Conservation (phyloP, 78 protist species). For the Chrysochromulina parva region DNA sequence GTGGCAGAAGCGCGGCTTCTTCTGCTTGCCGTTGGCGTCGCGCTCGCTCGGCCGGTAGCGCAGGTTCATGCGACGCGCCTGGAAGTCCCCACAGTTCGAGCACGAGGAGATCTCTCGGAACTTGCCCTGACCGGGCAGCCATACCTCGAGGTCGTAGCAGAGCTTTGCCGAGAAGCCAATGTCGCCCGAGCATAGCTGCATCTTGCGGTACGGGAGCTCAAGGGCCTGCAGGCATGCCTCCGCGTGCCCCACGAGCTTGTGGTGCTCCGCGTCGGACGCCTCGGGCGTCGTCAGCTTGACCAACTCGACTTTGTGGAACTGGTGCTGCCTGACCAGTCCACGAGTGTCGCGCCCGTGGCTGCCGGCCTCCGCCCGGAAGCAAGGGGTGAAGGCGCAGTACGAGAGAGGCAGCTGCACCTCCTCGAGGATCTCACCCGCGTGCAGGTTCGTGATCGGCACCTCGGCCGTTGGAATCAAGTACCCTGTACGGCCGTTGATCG, state of each 20-base stretch:
- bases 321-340: constrained; percentile 50
- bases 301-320: constrained; percentile 37
- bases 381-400: constrained; percentile 40
- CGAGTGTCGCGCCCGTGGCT: constrained; percentile 43
- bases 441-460: constrained; percentile 25
- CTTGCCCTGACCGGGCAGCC: constrained; percentile 20
- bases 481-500: background rate
- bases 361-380: constrained; percentile 62
- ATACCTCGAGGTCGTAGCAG: background rate
- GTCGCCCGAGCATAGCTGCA: constrained; percentile 45
- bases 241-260: constrained; percentile 25
- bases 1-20: constrained; percentile 2
- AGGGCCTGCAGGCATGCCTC: constrained; percentile 20
- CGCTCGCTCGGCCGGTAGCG: background rate
- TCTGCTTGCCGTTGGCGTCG: background rate
- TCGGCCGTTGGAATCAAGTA: constrained; percentile 26
- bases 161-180: constrained; percentile 28
- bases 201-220: constrained; percentile 31
- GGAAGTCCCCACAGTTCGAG: constrained; percentile 44
- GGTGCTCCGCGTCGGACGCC: constrained; percentile 20
- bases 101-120: constrained; percentile 46
- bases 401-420: constrained; percentile 24
- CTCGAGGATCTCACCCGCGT: background rate
- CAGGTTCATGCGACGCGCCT: background rate
- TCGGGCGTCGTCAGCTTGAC: background rate